phyloP scores from a whole-genome alignment of 2,329 filamentous ascomycete genomes.

The Furcasterigmium furcatum region DNA sequence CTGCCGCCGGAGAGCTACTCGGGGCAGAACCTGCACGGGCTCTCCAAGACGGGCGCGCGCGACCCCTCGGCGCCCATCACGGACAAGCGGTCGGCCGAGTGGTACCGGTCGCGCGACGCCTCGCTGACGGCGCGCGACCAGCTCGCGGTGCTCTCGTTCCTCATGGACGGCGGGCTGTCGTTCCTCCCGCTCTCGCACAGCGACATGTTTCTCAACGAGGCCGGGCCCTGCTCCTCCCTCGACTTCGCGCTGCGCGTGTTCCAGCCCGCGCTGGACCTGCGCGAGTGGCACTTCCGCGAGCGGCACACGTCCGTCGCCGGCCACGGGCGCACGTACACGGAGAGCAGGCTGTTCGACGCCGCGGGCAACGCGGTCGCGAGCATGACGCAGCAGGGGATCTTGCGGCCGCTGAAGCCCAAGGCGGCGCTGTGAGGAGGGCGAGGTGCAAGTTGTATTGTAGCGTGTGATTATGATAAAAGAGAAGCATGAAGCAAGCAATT shows the following conservation, averaged over 20 bases:
- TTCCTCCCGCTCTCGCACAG: slow-evolving; percentile 40
- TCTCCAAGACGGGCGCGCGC: slow-evolving; percentile 28
- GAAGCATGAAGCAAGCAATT: no score
- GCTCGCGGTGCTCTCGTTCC: slow-evolving; percentile 33
- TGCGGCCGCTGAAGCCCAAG: slow-evolving; percentile 16
- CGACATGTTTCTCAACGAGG: slow-evolving; percentile 39
- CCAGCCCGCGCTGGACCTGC: slow-evolving; percentile 29
- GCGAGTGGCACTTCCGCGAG: slow-evolving; percentile 40
- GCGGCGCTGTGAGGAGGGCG: background rate
- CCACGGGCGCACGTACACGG: slow-evolving; percentile 38
- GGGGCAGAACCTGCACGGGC: slow-evolving; percentile 38
- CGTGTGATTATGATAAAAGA: no score
- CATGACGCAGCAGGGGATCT: slow-evolving; percentile 44
- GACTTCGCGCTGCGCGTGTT: slow-evolving; percentile 47
- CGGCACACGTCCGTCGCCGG: slow-evolving; percentile 30
- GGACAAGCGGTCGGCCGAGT: slow-evolving; percentile 35
- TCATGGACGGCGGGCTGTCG: slow-evolving; percentile 39
- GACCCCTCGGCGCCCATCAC: slow-evolving; percentile 31
- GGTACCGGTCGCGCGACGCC: slow-evolving; percentile 23
- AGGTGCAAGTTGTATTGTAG: no score
- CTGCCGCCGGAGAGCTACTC: slow-evolving; percentile 35
- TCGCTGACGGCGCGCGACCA: slow-evolving; percentile 25
- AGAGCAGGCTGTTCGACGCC: slow-evolving; percentile 40
- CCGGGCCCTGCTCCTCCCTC: slow-evolving; percentile 38
- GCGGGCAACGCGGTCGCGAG: slow-evolving; percentile 38